A percentile compares a stretch with the other conserved stretches of the same genome.
Evolutionary conservation across 2,329 filamentous ascomycete genomes (phyloP).

Genomic region (Hortaea sp.): DNA sequence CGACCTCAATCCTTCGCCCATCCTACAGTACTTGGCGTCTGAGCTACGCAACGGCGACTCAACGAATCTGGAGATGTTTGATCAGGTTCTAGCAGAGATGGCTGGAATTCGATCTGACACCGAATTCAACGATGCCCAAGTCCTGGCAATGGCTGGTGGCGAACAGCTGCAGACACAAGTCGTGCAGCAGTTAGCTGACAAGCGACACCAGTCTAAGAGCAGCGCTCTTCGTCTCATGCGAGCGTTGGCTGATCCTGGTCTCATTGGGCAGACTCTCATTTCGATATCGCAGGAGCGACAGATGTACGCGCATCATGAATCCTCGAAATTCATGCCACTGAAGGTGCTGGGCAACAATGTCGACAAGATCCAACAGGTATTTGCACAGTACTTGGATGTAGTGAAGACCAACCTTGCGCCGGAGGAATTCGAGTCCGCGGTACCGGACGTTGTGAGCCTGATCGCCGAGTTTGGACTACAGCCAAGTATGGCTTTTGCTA

Average conservation of each 20-base stretch:
- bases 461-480: slow-evolving; percentile 73
- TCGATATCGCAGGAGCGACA: slow-evolving; percentile 84
- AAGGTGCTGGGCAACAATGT: slow-evolving; percentile 82
- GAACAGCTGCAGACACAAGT: slow-evolving; percentile 70
- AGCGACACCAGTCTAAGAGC: slow-evolving; percentile 55
- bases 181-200: slow-evolving; percentile 69
- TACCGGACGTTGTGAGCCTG: slow-evolving; percentile 65
- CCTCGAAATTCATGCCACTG: slow-evolving; percentile 66
- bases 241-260: slow-evolving; percentile 63
- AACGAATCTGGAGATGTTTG: slow-evolving; percentile 81
- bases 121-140: slow-evolving; percentile 80
- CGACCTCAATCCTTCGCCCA: slow-evolving; percentile 70
- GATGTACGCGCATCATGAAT: slow-evolving; percentile 67
- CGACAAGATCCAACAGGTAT: slow-evolving; percentile 78
- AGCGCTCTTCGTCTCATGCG: slow-evolving; percentile 73
- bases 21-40: slow-evolving; percentile 80
- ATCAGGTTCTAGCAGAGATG: slow-evolving; percentile 87
- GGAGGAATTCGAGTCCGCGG: slow-evolving; percentile 65
- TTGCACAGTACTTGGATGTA: slow-evolving; percentile 82
- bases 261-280: slow-evolving; percentile 76
- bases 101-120: slow-evolving; percentile 79
- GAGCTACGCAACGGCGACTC: slow-evolving; percentile 76
- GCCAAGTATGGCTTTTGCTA: slow-evolving; percentile 72
- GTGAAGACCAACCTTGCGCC: slow-evolving; percentile 68
- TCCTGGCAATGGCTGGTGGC: slow-evolving; percentile 81